Evolutionary conservation across 1,284 basidiomycete species (phyloP).

Genomic region (Cutaneotrichosporon sp.): DNA sequence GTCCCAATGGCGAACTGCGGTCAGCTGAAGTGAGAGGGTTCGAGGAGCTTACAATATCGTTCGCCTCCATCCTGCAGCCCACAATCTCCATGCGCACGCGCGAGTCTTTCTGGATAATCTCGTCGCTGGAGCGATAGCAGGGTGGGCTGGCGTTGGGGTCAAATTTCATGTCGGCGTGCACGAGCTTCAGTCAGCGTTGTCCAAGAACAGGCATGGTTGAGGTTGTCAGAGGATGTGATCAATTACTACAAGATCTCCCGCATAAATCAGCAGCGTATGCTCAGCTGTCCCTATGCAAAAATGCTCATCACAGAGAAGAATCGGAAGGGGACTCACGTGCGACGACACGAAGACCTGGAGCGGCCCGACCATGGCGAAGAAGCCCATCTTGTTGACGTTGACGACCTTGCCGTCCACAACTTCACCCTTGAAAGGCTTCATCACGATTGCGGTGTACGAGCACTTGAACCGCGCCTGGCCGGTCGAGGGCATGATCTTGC

Average conservation of each 20-base stretch:
- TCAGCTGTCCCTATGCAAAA: slow-evolving; percentile 43
- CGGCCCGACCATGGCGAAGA: slow-evolving; percentile 89
- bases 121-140: slow-evolving; percentile 82
- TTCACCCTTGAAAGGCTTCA: slow-evolving; percentile 98
- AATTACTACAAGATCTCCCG: slow-evolving; percentile 50
- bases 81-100: slow-evolving; percentile 92
- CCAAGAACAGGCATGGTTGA: slow-evolving; percentile 6
- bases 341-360: slow-evolving; percentile 87
- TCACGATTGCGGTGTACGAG: slow-evolving; percentile 85
- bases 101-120: slow-evolving; percentile 90
- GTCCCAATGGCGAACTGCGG: slow-evolving; percentile 82
- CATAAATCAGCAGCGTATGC: slow-evolving; percentile 46
- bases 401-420: slow-evolving; percentile 95
- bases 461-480: slow-evolving; percentile 93
- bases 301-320: slow-evolving; percentile 24
- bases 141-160: slow-evolving; percentile 90
- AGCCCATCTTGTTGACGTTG: slow-evolving; percentile 75
- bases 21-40: slow-evolving; percentile 1
- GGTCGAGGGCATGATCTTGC: slow-evolving; percentile 83
- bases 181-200: slow-evolving; percentile 57
- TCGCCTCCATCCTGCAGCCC: slow-evolving; percentile 92
- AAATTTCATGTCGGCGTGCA: slow-evolving; percentile 86
- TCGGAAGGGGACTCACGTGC: slow-evolving; percentile 60
- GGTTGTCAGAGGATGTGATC: slow-evolving; percentile 41
- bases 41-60: slow-evolving; percentile 73